Base-by-base conservation (phyloP, 768 basidiomycete species). In the Rhodotorula toruloides region DNA sequence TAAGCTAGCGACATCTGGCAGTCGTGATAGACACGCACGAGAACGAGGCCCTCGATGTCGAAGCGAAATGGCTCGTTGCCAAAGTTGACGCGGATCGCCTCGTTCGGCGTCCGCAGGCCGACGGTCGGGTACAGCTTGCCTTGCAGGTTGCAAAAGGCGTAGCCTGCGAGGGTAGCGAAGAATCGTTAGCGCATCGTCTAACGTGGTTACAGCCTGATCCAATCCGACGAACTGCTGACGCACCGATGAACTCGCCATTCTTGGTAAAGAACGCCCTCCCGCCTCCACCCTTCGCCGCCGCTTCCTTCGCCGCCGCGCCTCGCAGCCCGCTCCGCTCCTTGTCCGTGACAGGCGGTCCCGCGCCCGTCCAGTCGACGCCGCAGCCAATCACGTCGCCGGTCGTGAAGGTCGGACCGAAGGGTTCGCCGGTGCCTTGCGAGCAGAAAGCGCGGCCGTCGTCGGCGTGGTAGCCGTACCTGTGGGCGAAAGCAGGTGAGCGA, bases 321-420 rank as follows among this genome's bases (percentile, higher is more conserved):
- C 43, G 44, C 34, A n/a, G 0, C 14, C 52, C 49, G 12, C 57
- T 63, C 36, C 36, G 46, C n/a, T 50, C 61, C 19, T 31, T 47
- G 42, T 46, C 55, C 3, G 52, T 55, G 19, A 48, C 10, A 12
- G 43, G 61, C 44, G 34, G 59, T 14, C 65, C 61, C 1, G 68
- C 66, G 31, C 48, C 56, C 49, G 85, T 86, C 75, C 91, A 96
- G 77, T 97, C 91, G 64, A 98, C 82, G 2, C 94, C 94, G 74
- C 91, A 94, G 17, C 94, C 94, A 65, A 99, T 83, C 32, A 87
- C 79, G 76, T 99, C 94, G 13, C 87, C 88, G 49, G 85, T 85
- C 73, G 88, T 86, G 76, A 88, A 97, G 0, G 83, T 84, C 49
- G 87, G 86, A 14, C 89, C 89, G 77, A 87, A 96, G 22, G 83